Conservation (phyloP, 768 basidiomycete genomes). For the Pleurotus giganteus region DNA sequence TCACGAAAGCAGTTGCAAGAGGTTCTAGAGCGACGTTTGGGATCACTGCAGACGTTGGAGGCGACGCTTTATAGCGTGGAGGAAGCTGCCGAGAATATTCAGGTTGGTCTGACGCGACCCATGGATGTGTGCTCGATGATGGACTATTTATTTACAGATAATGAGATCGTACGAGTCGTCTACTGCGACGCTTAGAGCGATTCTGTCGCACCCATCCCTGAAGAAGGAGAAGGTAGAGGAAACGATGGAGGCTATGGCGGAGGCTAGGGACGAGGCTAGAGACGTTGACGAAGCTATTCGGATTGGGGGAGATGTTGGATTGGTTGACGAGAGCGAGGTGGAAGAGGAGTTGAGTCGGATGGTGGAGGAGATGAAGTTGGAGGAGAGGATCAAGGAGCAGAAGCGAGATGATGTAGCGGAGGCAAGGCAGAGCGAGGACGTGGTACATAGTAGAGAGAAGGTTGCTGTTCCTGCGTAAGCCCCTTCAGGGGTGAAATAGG, state of each 20-base stretch:
- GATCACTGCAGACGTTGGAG: constrained; percentile 71
- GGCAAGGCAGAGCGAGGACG: neutral
- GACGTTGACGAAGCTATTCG: constrained; percentile 82
- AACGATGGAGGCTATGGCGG: constrained; percentile 86
- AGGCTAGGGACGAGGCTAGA: constrained; percentile 75
- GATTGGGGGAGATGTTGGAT: constrained; percentile 60
- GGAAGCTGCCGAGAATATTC: constrained; percentile 83
- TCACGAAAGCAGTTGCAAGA: constrained; percentile 82
- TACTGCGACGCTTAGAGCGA: constrained; percentile 67
- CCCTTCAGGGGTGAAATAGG: neutral
- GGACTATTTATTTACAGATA: constrained; percentile 48
- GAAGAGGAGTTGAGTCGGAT: constrained; percentile 66
- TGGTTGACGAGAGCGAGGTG: constrained; percentile 47
- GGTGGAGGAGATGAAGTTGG: constrained; percentile 31
- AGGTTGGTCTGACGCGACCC: constrained; percentile 45
- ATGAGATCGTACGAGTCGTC: constrained; percentile 86
- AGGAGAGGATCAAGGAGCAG: constrained; percentile 20
- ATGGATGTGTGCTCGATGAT: neutral
- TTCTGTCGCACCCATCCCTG: constrained; percentile 80
- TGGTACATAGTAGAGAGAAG: neutral
- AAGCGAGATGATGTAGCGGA: constrained; percentile 14
- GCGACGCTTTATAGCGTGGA: constrained; percentile 81
- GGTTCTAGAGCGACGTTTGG: constrained; percentile 69
- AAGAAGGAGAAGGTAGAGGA: constrained; percentile 76
- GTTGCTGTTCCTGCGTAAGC: constrained; percentile 36